These are phyloP conservation scores for Cyathus striatus DNA, from an alignment of 768 basidiomycete genomes.

Conservation along the genomic window DNA sequence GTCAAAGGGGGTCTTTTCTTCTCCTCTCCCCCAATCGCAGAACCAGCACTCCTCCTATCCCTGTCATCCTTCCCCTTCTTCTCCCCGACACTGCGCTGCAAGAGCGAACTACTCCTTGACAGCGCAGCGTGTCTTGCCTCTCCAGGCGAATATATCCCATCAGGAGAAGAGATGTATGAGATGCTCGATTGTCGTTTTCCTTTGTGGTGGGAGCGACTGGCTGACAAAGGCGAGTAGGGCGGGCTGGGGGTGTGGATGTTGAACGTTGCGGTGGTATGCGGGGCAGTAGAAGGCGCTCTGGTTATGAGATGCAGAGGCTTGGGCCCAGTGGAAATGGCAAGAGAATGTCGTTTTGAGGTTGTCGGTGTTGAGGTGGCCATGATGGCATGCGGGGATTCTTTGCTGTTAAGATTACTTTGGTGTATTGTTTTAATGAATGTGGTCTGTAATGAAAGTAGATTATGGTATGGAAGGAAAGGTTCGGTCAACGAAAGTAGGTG, in stretches of 20 bases:
- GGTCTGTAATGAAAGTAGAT: not conserved
- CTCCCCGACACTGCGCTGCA: slow-evolving; percentile 3
- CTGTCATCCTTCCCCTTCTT: slow-evolving; percentile 8
- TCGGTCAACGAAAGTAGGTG: not conserved
- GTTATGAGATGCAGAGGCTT: slow-evolving; percentile 45
- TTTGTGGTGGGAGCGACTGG: slow-evolving; percentile 11
- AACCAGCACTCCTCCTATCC: slow-evolving; percentile 24
- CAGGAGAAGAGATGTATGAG: slow-evolving; percentile 36
- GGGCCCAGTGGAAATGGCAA: slow-evolving; percentile 21
- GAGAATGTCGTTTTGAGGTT: slow-evolving; percentile 7
- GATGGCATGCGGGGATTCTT: not conserved
- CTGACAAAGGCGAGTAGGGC: slow-evolving; percentile 12
- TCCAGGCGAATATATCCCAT: slow-evolving; percentile 8
- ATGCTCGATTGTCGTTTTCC: slow-evolving; percentile 49
- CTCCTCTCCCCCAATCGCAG: slow-evolving; percentile 8
- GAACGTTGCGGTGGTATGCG: slow-evolving; percentile 11
- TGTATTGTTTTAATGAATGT: not conserved
- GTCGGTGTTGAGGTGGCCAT: slow-evolving; percentile 1
- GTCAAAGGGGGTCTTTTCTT: slow-evolving; percentile 47
- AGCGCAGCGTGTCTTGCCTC: slow-evolving; percentile 6
- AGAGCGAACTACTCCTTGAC: slow-evolving; percentile 14
- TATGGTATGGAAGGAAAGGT: not conserved
- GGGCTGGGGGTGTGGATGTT: slow-evolving; percentile 10
- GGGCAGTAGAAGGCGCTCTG: slow-evolving; percentile 15
- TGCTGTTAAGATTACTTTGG: no score